A percentile compares a stretch with the other conserved stretches of the same genome.
These are phyloP conservation scores for Serpula lacrymans DNA, from an alignment of 768 basidiomycete genomes.

Conservation along the genomic window DNA sequence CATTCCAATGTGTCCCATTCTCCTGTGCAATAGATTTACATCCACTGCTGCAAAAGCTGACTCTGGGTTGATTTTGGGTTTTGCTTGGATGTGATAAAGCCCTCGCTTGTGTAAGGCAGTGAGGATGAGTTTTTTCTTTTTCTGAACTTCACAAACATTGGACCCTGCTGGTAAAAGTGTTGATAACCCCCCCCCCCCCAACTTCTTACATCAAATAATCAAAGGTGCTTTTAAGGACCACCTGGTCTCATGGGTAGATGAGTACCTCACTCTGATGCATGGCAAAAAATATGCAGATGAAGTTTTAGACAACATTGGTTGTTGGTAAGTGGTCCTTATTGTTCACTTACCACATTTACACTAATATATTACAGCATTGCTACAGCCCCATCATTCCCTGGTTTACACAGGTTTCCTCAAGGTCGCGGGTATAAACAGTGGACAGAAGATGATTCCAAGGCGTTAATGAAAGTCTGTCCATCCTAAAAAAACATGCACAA, in stretches of 20 bases:
- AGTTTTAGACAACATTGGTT: not conserved
- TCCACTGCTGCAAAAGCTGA: too few relatives aligned
- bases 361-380: slow-evolving; percentile 7
- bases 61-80: too few relatives aligned
- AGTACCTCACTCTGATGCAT: slow-evolving; percentile 57
- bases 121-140: too few relatives aligned
- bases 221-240: slow-evolving; percentile 84
- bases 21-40: too few relatives aligned
- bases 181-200: too few relatives aligned
- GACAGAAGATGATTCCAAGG: slow-evolving; percentile 15
- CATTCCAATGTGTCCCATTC: too few relatives aligned
- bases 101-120: too few relatives aligned
- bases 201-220: too few relatives aligned
- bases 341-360: not conserved
- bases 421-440: slow-evolving; percentile 13
- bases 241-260: slow-evolving; percentile 92
- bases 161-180: too few relatives aligned
- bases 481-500: not conserved
- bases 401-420: slow-evolving; percentile 8
- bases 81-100: too few relatives aligned
- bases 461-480: slow-evolving; percentile 11
- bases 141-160: too few relatives aligned
- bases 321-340: not conserved
- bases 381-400: slow-evolving; percentile 8
- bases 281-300: not conserved